Evolutionary conservation across 345 rosid species (phyloP).

Genomic region (Bruguiera parviflora): DNA sequence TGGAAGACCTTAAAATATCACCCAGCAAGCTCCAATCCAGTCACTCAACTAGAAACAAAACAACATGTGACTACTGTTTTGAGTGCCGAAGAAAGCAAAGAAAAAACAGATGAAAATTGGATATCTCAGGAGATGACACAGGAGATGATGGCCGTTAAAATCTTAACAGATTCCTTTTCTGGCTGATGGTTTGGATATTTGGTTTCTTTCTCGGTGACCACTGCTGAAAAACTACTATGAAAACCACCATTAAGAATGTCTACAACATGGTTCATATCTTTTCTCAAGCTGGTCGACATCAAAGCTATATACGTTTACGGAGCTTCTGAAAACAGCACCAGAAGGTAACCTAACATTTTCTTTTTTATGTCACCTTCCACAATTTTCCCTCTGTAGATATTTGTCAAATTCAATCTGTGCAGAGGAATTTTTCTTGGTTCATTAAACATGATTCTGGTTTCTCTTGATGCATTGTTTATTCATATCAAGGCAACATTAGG

Average conservation of each 20-base stretch:
- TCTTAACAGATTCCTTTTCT: not conserved
- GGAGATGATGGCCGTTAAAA: not conserved
- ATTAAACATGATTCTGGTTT: not conserved
- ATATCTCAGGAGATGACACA: conserved; percentile 6
- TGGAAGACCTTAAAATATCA: conserved; percentile 77
- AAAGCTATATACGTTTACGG: conserved; percentile 4
- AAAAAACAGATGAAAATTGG: conserved; percentile 32
- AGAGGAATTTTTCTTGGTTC: not conserved
- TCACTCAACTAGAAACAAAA: conserved; percentile 32
- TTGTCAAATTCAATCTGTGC: not conserved
- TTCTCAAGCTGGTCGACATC: too few relatives aligned
- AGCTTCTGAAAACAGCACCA: not conserved
- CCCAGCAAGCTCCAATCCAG: conserved; percentile 54
- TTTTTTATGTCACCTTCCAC: not conserved
- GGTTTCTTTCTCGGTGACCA: not conserved
- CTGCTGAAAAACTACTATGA: too few relatives aligned
- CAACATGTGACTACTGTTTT: conserved; percentile 69
- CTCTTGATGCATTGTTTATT: not conserved
- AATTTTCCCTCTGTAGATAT: not conserved
- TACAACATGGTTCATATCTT: not conserved
- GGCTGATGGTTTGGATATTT: not conserved
- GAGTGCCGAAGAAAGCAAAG: conserved; percentile 91
- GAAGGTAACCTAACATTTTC: conserved; percentile 10
- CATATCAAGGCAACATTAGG: too few relatives aligned
- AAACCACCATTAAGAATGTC: not conserved